Evolutionary conservation across 2,329 filamentous ascomycete genomes (phyloP), one percentile per base, ranked within the genome.

Genomic region (Aureobasidium lini): DNA sequence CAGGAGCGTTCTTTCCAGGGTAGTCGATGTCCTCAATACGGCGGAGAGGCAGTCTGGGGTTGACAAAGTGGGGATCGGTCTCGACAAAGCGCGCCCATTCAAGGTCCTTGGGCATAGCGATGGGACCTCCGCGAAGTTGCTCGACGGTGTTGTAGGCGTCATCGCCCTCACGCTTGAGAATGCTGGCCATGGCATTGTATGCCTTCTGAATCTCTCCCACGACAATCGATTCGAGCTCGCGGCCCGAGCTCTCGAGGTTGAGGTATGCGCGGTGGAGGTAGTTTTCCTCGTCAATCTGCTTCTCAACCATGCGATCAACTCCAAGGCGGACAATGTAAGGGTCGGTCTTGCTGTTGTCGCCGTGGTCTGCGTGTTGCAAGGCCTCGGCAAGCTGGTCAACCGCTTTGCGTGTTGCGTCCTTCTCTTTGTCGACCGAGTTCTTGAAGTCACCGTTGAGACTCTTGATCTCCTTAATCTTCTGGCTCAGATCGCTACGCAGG

Each of bases 171-270:
- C 91, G 87, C 77, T 93, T 95, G 62, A 97, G 78, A 64, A 97
- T 95, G 57, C 87, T 88, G 28, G 92, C 89, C 66, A 96, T 90
- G 2, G 92, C 91, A 68, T 94, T 96, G 77, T 96, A 97, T 0
- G 94, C 91, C 73, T 97, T 97, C 70, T 99, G 94, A 43, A 99
- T 95, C 74, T 99, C 94, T 65, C 92, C 90, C 13, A 99, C 90
- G 0, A 99, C 90, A 64, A 99, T 97, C 0, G 90, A 89, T 74
- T 99, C 94, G 2, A 99, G 83, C 74, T 99, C 94, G 62, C 92
- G 87, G 2, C 94, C 94, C 15, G 94, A 97, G 65, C 84, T 89
- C 72, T 99, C 94, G 13, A 99, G 81, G 70, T 99, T 97, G 54
- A 96, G 80, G 68, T 95, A 96, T 9, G 94, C 94, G 88, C 57